Conservation (phyloP, 768 basidiomycete genomes). For the Amanita exitialis region DNA sequence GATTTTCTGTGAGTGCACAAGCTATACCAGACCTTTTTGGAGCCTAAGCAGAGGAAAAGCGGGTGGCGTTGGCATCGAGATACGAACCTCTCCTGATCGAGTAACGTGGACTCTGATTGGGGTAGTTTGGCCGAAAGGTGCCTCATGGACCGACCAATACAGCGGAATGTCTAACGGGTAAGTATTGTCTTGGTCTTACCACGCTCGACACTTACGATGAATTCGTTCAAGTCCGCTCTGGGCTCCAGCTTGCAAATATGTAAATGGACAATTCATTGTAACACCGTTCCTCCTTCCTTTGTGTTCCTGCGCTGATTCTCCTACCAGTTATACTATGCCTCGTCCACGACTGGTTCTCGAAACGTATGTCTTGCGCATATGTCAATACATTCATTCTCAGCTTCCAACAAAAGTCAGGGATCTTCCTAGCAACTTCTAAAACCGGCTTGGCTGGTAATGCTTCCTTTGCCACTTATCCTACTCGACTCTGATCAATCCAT, state of each 20-base stretch:
- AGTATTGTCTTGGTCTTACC: conserved; percentile 24
- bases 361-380: neutral
- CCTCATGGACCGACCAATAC: conserved; percentile 32
- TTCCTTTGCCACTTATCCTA: neutral
- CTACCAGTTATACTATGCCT: conserved; percentile 24
- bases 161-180: neutral
- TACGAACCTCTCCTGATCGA: conserved; percentile 19
- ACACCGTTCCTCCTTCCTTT: no score
- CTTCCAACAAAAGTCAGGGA: no score
- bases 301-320: conserved; percentile 13
- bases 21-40: no score
- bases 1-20: conserved; percentile 28
- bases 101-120: conserved; percentile 36
- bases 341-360: conserved; percentile 29
- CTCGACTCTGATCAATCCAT: conserved; percentile 12
- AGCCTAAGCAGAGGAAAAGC: no score
- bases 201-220: no score
- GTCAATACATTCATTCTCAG: no score
- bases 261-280: no score
- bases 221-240: no score
- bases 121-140: conserved; percentile 32
- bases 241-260: no score
- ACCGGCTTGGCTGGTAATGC: conserved; percentile 1
- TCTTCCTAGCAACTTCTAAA: conserved; percentile 19
- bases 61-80: no score